Conservation (phyloP, 129 eudicot species). For the Flaveria trinervia region DNA sequence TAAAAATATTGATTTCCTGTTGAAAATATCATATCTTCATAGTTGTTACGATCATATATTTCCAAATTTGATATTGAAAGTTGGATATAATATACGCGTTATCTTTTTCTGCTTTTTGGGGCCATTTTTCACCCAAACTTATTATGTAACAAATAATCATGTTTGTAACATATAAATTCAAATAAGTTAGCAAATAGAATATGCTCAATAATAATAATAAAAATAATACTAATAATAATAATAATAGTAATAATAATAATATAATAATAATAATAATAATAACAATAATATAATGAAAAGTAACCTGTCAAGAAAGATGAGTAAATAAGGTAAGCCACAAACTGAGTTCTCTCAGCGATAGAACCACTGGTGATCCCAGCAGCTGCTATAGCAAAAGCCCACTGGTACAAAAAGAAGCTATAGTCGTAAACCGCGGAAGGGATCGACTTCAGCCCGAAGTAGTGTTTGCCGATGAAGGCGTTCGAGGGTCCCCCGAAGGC, state of each 20-base stretch:
- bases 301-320: slow-evolving; percentile 62
- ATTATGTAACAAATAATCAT: background rate
- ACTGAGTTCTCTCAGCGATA: slow-evolving; percentile 70
- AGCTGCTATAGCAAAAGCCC: slow-evolving; percentile 82
- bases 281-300: background rate
- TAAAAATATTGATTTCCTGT: background rate
- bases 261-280: background rate
- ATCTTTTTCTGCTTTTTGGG: background rate
- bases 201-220: background rate
- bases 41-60: background rate
- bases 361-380: slow-evolving; percentile 84
- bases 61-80: too few relatives aligned
- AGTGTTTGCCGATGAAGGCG: slow-evolving; percentile 61
- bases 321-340: slow-evolving; percentile 71
- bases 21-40: background rate
- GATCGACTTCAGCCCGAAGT: slow-evolving; percentile 48
- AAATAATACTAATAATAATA: too few relatives aligned
- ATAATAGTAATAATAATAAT: too few relatives aligned
- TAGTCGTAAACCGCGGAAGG: slow-evolving; percentile 51
- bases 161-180: background rate
- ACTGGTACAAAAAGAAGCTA: slow-evolving; percentile 62
- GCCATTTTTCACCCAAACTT: background rate
- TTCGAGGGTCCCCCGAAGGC: slow-evolving; percentile 73
- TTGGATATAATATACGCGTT: background rate
- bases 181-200: background rate